Base-by-base conservation (phyloP, 164 flowering plant species). In the Aristolochia fimbriata region DNA sequence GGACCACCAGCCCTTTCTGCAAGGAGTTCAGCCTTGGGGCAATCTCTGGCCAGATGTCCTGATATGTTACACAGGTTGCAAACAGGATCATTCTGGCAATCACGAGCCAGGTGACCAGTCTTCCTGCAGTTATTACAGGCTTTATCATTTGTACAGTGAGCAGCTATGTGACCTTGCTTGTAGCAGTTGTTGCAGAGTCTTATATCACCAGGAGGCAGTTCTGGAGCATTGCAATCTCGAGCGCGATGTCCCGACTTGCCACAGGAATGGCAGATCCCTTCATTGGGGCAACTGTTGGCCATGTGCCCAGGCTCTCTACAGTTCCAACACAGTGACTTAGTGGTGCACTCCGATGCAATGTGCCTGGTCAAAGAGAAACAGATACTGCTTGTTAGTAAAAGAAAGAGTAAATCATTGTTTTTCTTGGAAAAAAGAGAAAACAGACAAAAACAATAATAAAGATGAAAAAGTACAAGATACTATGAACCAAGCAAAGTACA, bases 281-380 rank as follows among this genome's bases (percentile, higher is more conserved):
- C 47, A 23, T 49, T 64, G 10, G n/a, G 48, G 56, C 67, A 64
- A 20, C 58, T 15, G 30, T 43, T 64, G 15, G 67, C 60, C 47
- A 57, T 14, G 41, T 64, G 67, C 19, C 67, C 67, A n/a, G 67
- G 56, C 14, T 58, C 61, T 47, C 58, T 64, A 51, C 67, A 64
- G 49, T 64, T 64, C 67, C 61, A 57, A 37, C 67, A 64, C 56
- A 64, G 67, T 22, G 82, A 69, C 57, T 77, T 74, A 13, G 77
- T 66, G 58, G 71, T 70, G 67, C 86, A 82, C 54, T 82, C 83
- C 0, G 83, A 62, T 48, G 83, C 83, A 55, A 82, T 80, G 61
- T 82, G 43, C 43, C 43, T 37, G 12, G 43, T 37, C 43, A 37
- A 37, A 37, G 11, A 37, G 43, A 37, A 6, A 1, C 43, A 37